A percentile compares a stretch with the other conserved stretches of the same genome.
These are phyloP conservation scores for Fusarium piperis DNA, from an alignment of 2,329 filamentous ascomycete genomes.

Conservation along the genomic window DNA sequence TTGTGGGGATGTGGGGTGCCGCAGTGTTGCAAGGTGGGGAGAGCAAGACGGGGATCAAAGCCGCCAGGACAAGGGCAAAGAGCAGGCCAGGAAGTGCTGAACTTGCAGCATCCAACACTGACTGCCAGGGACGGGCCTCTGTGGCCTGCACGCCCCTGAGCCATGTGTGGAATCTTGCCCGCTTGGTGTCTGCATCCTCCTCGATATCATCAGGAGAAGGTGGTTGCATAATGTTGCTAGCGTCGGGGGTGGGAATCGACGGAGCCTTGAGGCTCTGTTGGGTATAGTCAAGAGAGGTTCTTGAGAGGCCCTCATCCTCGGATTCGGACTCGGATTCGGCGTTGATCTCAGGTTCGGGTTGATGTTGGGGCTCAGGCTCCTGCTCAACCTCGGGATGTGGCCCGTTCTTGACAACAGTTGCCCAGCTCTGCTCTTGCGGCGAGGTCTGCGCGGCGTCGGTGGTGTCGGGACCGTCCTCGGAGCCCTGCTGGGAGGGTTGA, in stretches of 20 bases:
- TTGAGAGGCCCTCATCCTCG: conserved; percentile 54
- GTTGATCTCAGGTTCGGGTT: conserved; percentile 19
- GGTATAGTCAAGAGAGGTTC: conserved; percentile 58
- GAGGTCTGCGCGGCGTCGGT: conserved; percentile 11
- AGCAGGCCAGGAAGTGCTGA: conserved; percentile 39
- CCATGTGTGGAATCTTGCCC: conserved; percentile 19
- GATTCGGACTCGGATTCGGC: conserved; percentile 48
- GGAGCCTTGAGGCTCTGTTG: conserved; percentile 59
- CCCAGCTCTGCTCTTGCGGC: conserved; percentile 22
- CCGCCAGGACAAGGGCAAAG: conserved; percentile 35
- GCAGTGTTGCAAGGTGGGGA: conserved; percentile 27
- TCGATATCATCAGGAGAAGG: conserved; percentile 7
- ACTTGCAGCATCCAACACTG: conserved; percentile 25
- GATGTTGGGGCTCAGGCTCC: conserved; percentile 13
- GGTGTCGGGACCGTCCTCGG: conserved; percentile 21
- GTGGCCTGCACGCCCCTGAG: conserved; percentile 24
- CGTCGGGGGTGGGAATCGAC: conserved; percentile 51
- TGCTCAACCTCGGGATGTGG: conserved; percentile 21
- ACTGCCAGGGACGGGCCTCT: conserved; percentile 16
- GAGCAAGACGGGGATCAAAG: conserved; percentile 44
- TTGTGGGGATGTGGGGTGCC: conserved; percentile 40
- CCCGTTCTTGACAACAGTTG: conserved; percentile 28
- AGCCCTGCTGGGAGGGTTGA: conserved; percentile 6
- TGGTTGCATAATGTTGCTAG: conserved; percentile 41
- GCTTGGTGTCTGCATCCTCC: conserved; percentile 15